Conservation (phyloP, 1,284 basidiomycete genomes). For the Apiotrichum laibachii region DNA sequence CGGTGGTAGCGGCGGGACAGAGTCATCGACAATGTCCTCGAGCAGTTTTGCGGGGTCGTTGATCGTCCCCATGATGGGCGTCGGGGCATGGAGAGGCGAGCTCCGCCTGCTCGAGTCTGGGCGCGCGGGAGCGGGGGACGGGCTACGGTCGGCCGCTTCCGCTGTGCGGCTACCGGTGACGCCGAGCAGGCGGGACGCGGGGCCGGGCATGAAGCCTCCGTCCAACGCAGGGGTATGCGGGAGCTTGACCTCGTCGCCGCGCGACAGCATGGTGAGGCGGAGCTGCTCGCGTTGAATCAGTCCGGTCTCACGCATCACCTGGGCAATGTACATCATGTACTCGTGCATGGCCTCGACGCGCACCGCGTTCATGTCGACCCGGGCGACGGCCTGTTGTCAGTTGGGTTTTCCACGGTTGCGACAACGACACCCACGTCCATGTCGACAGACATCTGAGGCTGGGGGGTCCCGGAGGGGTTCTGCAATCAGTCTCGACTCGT, state of each 20-base stretch:
- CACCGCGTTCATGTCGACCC: background rate
- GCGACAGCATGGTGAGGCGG: background rate
- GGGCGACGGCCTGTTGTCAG: background rate
- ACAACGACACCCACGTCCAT: background rate
- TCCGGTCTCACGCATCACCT: conserved; percentile 3
- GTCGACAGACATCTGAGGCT: background rate
- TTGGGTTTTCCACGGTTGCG: no score
- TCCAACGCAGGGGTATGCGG: conserved; percentile 1
- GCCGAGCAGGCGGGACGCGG: background rate
- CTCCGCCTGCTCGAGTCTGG: background rate
- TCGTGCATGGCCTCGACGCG: conserved; percentile 5
- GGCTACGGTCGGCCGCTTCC: background rate
- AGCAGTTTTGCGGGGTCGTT: background rate
- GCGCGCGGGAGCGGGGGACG: background rate
- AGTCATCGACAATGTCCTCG: conserved; percentile 3
- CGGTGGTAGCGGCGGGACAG: background rate
- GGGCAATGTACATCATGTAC: conserved; percentile 5
- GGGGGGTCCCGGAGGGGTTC: no score
- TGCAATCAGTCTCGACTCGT: no score
- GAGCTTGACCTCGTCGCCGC: background rate
- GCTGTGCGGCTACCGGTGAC: background rate
- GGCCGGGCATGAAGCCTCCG: background rate
- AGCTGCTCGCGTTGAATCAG: background rate
- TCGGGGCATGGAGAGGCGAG: background rate
- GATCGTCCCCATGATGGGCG: background rate